Evolutionary conservation across 2,329 filamentous ascomycete species (phyloP).

Genomic region (Parascedosporium putredinis): DNA sequence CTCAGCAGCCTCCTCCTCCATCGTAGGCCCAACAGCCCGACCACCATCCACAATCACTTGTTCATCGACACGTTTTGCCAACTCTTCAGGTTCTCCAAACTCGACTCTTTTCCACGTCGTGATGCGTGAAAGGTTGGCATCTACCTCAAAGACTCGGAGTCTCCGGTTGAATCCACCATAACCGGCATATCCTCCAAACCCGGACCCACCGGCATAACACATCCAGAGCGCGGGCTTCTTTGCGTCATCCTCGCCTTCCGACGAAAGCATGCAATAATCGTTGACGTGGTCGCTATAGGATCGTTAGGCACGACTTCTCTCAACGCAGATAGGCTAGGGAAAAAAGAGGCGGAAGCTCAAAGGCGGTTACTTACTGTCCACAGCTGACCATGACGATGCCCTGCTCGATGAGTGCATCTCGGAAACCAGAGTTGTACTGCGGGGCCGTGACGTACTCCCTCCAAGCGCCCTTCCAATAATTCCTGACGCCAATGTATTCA

Average conservation of each 20-base stretch:
- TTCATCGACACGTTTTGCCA: conserved; percentile 44
- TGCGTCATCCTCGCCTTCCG: conserved; percentile 21
- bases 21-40: conserved; percentile 25
- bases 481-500: conserved; percentile 61
- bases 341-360: too few species aligned
- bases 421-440: conserved; percentile 83
- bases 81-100: conserved; percentile 42
- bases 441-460: conserved; percentile 81
- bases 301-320: neutral
- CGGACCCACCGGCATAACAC: conserved; percentile 89
- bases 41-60: conserved; percentile 58
- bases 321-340: conserved; percentile 9
- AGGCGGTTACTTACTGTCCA: conserved; percentile 57
- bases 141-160: conserved; percentile 82
- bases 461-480: conserved; percentile 53
- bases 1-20: conserved; percentile 6
- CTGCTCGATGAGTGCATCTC: conserved; percentile 76
- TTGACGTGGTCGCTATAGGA: conserved; percentile 74
- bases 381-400: conserved; percentile 80
- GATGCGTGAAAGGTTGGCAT: conserved; percentile 82
- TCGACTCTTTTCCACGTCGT: conserved; percentile 89
- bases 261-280: conserved; percentile 78
- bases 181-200: conserved; percentile 90
- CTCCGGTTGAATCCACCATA: conserved; percentile 79
- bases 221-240: conserved; percentile 76